A percentile compares a stretch with the other conserved stretches of the same genome.
Evolutionary conservation across 148 eudicot species (phyloP).

Genomic region (Rhododendron ovatum): DNA sequence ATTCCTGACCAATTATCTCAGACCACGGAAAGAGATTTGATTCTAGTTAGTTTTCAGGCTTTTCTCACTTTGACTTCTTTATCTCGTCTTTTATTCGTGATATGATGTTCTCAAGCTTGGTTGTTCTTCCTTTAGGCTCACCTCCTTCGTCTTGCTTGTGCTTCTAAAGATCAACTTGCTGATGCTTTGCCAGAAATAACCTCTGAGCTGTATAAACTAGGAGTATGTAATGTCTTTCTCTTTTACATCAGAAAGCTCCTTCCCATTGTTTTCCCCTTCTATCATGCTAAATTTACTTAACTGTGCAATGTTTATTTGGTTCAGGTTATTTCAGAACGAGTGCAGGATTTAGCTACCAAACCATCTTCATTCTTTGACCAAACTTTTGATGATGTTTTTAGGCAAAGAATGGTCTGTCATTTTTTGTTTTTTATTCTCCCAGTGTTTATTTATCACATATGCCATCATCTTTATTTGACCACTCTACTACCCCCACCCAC

Average conservation of each 20-base stretch:
- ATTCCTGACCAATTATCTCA: conserved; percentile 45
- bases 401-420: conserved; percentile 52
- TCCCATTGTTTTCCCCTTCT: not conserved
- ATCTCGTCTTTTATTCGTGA: not conserved
- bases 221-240: conserved; percentile 42
- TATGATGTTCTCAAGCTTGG: conserved; percentile 3
- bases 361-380: conserved; percentile 63
- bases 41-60: conserved; percentile 41
- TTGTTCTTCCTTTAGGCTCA: conserved; percentile 59
- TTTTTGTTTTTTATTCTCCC: not conserved
- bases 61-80: not conserved
- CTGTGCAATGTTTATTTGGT: conserved; percentile 18
- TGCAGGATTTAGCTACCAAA: conserved; percentile 55
- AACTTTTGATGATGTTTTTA: conserved; percentile 56
- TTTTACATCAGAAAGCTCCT: not conserved
- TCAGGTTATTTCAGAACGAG: conserved; percentile 70
- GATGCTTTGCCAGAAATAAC: conserved; percentile 82
- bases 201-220: conserved; percentile 67
- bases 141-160: conserved; percentile 91
- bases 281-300: not conserved
- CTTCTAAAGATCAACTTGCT: conserved; percentile 71
- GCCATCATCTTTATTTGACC: conserved; percentile 2
- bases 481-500: conserved; percentile 3
- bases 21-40: conserved; percentile 56
- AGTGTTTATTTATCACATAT: not conserved